Evolutionary conservation across 495 filamentous ascomycete genomes (phyloP), one percentile per base, ranked within the genome.

Genomic region (Aspergillus cavernicola): DNA sequence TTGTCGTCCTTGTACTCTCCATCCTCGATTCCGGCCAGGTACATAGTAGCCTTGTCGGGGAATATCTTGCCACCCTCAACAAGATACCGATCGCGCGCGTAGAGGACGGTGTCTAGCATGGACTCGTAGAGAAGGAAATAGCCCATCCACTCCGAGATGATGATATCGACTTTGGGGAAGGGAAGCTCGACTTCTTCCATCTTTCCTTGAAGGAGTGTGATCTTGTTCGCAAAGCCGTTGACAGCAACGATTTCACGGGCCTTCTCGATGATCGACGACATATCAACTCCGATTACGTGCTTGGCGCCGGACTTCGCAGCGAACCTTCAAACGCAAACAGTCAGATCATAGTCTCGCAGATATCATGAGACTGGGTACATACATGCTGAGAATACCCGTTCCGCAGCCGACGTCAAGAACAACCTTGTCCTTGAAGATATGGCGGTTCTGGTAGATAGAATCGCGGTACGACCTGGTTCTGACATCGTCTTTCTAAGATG

Each of bases 61-160:
- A 96, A 92, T 53, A 97, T 91, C 53, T 95, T 78, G 26, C 93
- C 93, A 56, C 83, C 88, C 13, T 86, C 83, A 42, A 72, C 77
- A 32, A 99, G 85, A 74, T 97, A 99, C 53, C 76, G 82, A 79
- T 99, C 92, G 60, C 93, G 83, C 16, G 93, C 93, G 66, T 88
- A 95, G 35, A 99, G 83, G 12, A 99, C 95, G 32, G 89, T 95
- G 55, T 96, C 92, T 53, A 99, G 74, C 93, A 99, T 99, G 75
- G 86, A 89, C 79, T 99, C 93, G 74, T 97, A 99, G 36, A 97
- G 82, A 39, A 99, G 81, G 74, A 93, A 95, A 76, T 99, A 99
- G 39, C 93, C 93, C 93, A 99, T 99, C 93, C 93, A 99, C 74
- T 99, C 93, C 26, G 89, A 95, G 55, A 99, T 89, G 73, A 99